These are phyloP conservation scores for Hypoxylon rickii DNA, from an alignment of 495 filamentous ascomycete genomes.

Conservation along the genomic window DNA sequence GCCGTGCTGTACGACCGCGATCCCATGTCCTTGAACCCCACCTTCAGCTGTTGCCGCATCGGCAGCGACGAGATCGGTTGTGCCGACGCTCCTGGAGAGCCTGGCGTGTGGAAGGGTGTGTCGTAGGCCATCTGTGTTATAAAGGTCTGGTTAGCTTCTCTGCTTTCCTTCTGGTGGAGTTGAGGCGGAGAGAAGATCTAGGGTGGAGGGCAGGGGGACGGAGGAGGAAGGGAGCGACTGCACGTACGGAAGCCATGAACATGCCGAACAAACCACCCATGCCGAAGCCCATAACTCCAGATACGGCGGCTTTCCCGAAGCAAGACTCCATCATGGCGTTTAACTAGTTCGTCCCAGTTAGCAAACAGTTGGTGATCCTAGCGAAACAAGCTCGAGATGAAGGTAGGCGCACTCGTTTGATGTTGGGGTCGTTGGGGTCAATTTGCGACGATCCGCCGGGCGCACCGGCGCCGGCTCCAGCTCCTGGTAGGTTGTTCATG, in stretches of 20 bases:
- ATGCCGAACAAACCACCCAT: conserved; percentile 91
- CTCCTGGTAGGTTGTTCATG: conserved; percentile 37
- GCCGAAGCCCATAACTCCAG: conserved; percentile 85
- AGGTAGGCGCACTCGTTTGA: conserved; percentile 40
- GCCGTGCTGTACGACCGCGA: conserved; percentile 78
- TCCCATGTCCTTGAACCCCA: conserved; percentile 95
- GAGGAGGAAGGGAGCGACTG: neutral
- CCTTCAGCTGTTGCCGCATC: conserved; percentile 75
- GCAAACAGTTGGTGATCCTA: conserved; percentile 12
- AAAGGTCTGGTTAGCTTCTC: too few relatives aligned
- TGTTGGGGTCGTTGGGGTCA: conserved; percentile 49
- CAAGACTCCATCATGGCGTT: conserved; percentile 86
- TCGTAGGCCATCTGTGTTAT: conserved; percentile 82
- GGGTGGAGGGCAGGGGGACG: neutral
- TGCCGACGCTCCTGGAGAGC: conserved; percentile 59
- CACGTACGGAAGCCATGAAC: conserved; percentile 88
- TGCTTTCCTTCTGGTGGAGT: too few relatives aligned
- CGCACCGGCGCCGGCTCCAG: conserved; percentile 22
- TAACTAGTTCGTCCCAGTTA: conserved; percentile 59
- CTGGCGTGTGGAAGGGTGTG: conserved; percentile 71
- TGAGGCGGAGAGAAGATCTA: too few relatives aligned
- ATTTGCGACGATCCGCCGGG: conserved; percentile 22
- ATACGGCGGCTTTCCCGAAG: conserved; percentile 78
- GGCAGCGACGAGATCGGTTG: conserved; percentile 71
- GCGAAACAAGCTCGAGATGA: conserved; percentile 12